These are phyloP conservation scores for Polytrichum formosum DNA, from an alignment of 225 moss, liverwort and hornwort genomes.

Conservation along the genomic window DNA sequence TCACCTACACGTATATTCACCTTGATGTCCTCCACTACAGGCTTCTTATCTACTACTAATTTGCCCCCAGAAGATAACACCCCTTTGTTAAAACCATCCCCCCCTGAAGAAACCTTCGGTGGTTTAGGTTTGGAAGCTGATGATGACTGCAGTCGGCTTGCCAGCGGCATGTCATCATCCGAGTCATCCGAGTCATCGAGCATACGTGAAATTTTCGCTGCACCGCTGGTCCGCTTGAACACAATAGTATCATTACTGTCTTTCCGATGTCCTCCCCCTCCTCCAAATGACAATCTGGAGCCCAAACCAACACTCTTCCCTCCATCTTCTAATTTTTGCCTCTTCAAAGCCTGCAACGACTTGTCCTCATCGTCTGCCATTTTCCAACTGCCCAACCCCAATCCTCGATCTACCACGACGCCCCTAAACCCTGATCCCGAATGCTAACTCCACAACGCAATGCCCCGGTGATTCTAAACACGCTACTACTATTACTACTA, in stretches of 20 bases:
- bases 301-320: constrained; percentile 21
- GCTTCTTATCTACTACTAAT: constrained; percentile 5
- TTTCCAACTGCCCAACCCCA: constrained; percentile 16
- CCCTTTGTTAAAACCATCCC: constrained; percentile 12
- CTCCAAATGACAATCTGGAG: too few species aligned
- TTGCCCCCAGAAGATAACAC: background rate
- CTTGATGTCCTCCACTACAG: background rate
- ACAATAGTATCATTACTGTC: too few species aligned
- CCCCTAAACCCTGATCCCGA: too few species aligned
- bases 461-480: too few species aligned
- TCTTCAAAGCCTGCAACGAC: constrained; percentile 46
- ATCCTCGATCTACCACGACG: constrained; percentile 2
- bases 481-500: too few species aligned
- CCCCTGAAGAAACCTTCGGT: too few species aligned
- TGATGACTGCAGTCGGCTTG: constrained; percentile 10
- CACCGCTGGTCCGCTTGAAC: too few species aligned
- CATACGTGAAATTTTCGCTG: too few species aligned
- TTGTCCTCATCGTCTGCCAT: constrained; percentile 59
- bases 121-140: too few species aligned
- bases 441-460: too few species aligned
- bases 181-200: constrained; percentile 28
- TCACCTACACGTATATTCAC: constrained; percentile 1
- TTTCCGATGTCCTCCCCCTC: too few species aligned
- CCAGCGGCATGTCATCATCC: constrained; percentile 44
- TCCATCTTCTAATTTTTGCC: constrained; percentile 43